These are phyloP conservation scores for Colletotrichum filicis DNA, from an alignment of 2,329 filamentous ascomycete genomes.

Conservation along the genomic window DNA sequence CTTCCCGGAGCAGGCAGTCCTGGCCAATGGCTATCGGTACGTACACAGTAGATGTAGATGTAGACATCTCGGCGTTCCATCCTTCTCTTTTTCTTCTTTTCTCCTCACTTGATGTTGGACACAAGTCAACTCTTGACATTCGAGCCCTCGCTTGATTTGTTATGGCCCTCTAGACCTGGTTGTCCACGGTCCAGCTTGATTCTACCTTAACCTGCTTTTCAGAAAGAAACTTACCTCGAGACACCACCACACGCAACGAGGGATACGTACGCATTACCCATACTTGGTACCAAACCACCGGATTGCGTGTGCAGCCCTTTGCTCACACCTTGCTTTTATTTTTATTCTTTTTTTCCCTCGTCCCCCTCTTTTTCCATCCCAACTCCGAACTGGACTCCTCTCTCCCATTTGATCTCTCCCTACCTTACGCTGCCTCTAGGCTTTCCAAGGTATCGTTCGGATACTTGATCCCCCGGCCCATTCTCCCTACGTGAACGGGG, in stretches of 20 bases:
- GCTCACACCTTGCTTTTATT: neutral
- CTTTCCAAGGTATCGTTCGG: neutral
- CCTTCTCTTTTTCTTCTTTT: neutral
- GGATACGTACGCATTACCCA: neutral
- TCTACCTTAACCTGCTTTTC: neutral
- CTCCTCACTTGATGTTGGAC: neutral
- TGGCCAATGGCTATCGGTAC: neutral
- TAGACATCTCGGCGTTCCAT: neutral
- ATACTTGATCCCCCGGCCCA: constrained; percentile 9
- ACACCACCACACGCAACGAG: neutral
- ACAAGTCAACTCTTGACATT: neutral
- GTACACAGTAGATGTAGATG: neutral
- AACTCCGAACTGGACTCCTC: neutral
- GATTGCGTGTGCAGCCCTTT: constrained; percentile 3
- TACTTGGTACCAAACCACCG: neutral
- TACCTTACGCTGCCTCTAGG: constrained; percentile 14
- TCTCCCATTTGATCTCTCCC: neutral
- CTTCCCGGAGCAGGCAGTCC: neutral
- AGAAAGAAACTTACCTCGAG: neutral
- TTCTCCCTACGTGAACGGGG: neutral
- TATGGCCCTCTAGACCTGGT: neutral
- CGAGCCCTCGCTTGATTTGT: neutral
- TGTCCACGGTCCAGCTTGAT: neutral
- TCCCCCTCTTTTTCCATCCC: constrained; percentile 12
- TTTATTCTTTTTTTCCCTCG: neutral